Base-by-base conservation (phyloP, 495 filamentous ascomycete species). In the Gamarada debralockiae region DNA sequence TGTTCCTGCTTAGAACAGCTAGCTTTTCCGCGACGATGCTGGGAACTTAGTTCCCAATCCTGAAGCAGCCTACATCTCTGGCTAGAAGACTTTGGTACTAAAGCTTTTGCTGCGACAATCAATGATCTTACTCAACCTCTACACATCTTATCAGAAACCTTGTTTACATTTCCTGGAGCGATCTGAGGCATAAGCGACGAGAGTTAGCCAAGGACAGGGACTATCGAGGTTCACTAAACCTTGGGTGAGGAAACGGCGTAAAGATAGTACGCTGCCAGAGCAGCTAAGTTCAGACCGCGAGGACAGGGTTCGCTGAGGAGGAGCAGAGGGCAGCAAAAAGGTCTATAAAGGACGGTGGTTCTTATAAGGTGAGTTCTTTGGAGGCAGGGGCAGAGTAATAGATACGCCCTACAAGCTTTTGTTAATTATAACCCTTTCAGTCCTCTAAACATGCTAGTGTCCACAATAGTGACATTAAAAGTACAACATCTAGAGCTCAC, bases 291-390 rank as follows among this genome's bases (percentile, higher is more conserved):
- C 31, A 51, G 48, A 57, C 39, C 48, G 42, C 23, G 54, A 57
- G 20, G 53, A 20, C 39, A 56, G 29, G 45, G n/a, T 56, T 56
- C 47, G 31, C 36, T 37, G 41, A 57, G 22, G 3, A 52, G 20
- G 54, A 57, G 54, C 40, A 52, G 42, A 52, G 48, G 48, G 54
- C 33, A 57, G n/a, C n/a, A n/a, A n/a, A n/a, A n/a, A n/a, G n/a
- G n/a, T n/a, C n/a, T n/a, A n/a, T n/a, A n/a, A n/a, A n/a, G n/a
- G n/a, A n/a, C n/a, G n/a, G n/a, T n/a, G n/a, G n/a, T n/a, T n/a
- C n/a, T n/a, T n/a, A n/a, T n/a, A n/a, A n/a, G n/a, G n/a, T n/a
- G n/a, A n/a, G n/a, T n/a, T n/a, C n/a, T n/a, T n/a, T n/a, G n/a
- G n/a, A n/a, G n/a, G n/a, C n/a, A n/a, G n/a, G n/a, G n/a, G n/a